Base-by-base conservation (phyloP, 73 alveolate genomes). In the Symbiodinium natans region DNA sequence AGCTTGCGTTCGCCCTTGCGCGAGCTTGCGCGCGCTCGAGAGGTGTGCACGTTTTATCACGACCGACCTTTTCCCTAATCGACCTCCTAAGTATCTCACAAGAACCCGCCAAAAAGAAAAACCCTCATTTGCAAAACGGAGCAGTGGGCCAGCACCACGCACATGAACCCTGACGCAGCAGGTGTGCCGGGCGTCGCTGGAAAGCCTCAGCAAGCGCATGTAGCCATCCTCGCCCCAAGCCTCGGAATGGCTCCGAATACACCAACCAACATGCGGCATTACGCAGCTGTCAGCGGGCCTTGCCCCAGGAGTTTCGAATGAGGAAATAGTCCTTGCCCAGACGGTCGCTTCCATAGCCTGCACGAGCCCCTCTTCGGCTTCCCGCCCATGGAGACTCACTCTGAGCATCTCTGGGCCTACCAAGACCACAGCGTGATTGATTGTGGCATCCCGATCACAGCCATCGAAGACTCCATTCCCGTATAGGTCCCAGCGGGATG, bases 251-350 rank as follows among this genome's bases (percentile, higher is more conserved):
- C n/a, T n/a, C 63, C 8, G 63, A 8, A 48, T 10, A 48, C 17
- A 8, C 63, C 29, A 25, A 13, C 34, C 29, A 13, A 21, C 77
- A 59, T 59, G 34, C 27, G 29, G 8, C 34, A 4, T 8, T 59
- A n/a, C 33, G 77, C 36, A 21, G 77, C 8, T 25, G 33, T 48
- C 63, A 48, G 63, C 63, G n/a, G n/a, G 48, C 87, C 87, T 80
- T 80, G 73, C 92, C 92, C 92, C 92, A 83, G 33, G 92, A 83
- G 74, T 83, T 83, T 54, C 92, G 92, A 17, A 83, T 42, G 29
- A 41, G 75, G 74, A 54, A 83, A 56, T 31, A 83, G 75, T 7
- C 74, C 9, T 13, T 15, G 40, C 68, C 75, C 42, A 42, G 41
- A 13, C 8, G 19, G 25, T 83, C 92, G 1, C 21, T 40, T 25